Percentiles rank a stretch among this genome's conserved stretches.
Evolutionary conservation across 768 basidiomycete species (phyloP).

Genomic region (Albatrellus ellisii): DNA sequence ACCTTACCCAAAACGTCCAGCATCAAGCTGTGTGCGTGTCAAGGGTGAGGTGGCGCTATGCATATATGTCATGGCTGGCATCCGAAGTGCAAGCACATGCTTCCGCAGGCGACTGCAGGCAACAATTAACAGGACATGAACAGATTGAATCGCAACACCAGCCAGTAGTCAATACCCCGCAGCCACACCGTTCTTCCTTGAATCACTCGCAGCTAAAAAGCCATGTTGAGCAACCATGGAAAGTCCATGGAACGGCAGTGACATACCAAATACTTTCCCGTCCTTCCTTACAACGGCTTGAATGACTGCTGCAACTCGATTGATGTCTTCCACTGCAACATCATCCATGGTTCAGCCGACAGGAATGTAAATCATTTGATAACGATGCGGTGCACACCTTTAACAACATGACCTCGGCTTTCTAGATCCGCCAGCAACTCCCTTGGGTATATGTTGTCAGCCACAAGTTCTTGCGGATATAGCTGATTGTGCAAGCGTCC

Average conservation of each 20-base stretch:
- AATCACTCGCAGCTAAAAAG: conserved; percentile 69
- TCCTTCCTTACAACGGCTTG: conserved; percentile 47
- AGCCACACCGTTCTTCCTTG: conserved; percentile 86
- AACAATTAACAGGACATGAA: no score
- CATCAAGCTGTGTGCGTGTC: no score
- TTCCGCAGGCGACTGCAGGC: no score
- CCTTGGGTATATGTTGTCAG: conserved; percentile 47
- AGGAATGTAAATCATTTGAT: background rate
- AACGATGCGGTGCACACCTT: conserved; percentile 27
- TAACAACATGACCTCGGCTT: conserved; percentile 57
- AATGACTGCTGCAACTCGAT: conserved; percentile 63
- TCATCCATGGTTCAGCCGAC: background rate
- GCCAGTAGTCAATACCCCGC: conserved; percentile 79
- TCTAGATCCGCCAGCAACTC: conserved; percentile 43
- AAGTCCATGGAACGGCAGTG: background rate
- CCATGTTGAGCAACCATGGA: conserved; percentile 1
- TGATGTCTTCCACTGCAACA: conserved; percentile 43
- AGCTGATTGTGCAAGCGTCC: conserved; percentile 83
- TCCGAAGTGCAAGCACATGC: no score
- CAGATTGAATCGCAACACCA: no score
- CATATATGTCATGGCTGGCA: no score
- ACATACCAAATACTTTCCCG: conserved; percentile 51
- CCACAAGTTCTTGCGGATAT: conserved; percentile 47
- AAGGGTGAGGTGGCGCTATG: no score
- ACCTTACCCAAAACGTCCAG: no score